Evolutionary conservation across 2,329 filamentous ascomycete genomes (phyloP).

Genomic region (Massarina eburnea): DNA sequence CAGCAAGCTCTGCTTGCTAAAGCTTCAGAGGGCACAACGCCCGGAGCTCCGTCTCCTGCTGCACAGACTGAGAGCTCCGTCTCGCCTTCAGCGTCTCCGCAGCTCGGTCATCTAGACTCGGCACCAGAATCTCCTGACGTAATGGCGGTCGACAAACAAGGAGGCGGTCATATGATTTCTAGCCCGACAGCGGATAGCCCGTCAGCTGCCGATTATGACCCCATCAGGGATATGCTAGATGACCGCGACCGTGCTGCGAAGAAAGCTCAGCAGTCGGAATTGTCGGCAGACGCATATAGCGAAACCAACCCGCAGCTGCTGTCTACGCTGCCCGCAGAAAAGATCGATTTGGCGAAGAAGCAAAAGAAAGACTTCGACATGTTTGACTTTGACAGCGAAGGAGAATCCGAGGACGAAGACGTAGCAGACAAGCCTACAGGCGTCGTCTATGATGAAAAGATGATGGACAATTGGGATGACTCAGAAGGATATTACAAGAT

Average conservation of each 20-base stretch:
- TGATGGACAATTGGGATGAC: conserved; percentile 92
- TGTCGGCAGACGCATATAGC: conserved; percentile 57
- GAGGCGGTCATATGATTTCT: conserved; percentile 39
- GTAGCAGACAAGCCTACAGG: conserved; percentile 24
- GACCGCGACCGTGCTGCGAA: conserved; percentile 72
- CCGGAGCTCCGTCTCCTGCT: conserved; percentile 48
- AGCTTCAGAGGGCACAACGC: conserved; percentile 59
- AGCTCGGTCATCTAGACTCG: conserved; percentile 40
- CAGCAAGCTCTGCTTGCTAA: conserved; percentile 71
- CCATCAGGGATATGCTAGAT: conserved; percentile 83
- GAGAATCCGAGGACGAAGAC: conserved; percentile 71
- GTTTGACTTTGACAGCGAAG: conserved; percentile 68
- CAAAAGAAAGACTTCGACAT: conserved; percentile 64
- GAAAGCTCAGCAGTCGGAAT: conserved; percentile 42
- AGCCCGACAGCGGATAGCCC: conserved; percentile 62
- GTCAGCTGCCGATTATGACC: conserved; percentile 92
- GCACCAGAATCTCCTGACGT: conserved; percentile 43
- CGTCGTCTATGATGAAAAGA: conserved; percentile 62
- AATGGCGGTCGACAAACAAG: conserved; percentile 46
- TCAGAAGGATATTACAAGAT: conserved; percentile 96
- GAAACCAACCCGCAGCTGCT: conserved; percentile 58
- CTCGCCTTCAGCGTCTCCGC: conserved; percentile 41
- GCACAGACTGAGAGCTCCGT: conserved; percentile 34
- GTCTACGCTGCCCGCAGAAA: conserved; percentile 51
- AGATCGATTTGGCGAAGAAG: conserved; percentile 38